Conservation (phyloP, 1,284 basidiomycete species). For the Quambalaria eucalypti region DNA sequence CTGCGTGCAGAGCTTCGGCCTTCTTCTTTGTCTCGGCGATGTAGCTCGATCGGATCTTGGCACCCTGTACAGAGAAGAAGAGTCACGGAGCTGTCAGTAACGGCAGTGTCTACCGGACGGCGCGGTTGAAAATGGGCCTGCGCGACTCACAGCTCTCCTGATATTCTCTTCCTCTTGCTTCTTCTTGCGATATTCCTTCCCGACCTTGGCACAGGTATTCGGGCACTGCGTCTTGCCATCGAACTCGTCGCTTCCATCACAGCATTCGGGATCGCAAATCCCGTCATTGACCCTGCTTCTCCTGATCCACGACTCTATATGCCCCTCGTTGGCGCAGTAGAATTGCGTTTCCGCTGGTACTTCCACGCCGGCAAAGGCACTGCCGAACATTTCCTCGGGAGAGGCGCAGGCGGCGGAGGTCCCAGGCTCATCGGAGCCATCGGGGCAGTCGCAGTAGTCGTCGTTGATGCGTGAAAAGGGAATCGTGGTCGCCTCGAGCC, state of each 20-base stretch:
- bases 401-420: not conserved
- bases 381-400: no score
- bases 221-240: conserved; percentile 56
- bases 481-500: not conserved
- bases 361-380: conserved; percentile 58
- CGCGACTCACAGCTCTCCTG: conserved; percentile 63
- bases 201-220: conserved; percentile 68
- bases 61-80: conserved; percentile 51
- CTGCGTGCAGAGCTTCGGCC: conserved; percentile 49
- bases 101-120: not conserved
- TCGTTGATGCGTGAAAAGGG: conserved; percentile 63
- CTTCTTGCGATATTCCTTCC: conserved; percentile 61
- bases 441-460: conserved; percentile 86
- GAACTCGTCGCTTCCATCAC: conserved; percentile 91
- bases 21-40: conserved; percentile 63
- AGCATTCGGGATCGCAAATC: conserved; percentile 86
- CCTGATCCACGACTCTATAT: conserved; percentile 69
- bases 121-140: not conserved
- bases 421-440: conserved; percentile 88
- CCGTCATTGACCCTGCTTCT: conserved; percentile 86
- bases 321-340: conserved; percentile 80
- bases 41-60: conserved; percentile 81
- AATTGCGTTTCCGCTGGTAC: conserved; percentile 69
- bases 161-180: conserved; percentile 65
- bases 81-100: not conserved